Evolutionary conservation across 768 basidiomycete genomes (phyloP).

Genomic region (Hericium coralloides): DNA sequence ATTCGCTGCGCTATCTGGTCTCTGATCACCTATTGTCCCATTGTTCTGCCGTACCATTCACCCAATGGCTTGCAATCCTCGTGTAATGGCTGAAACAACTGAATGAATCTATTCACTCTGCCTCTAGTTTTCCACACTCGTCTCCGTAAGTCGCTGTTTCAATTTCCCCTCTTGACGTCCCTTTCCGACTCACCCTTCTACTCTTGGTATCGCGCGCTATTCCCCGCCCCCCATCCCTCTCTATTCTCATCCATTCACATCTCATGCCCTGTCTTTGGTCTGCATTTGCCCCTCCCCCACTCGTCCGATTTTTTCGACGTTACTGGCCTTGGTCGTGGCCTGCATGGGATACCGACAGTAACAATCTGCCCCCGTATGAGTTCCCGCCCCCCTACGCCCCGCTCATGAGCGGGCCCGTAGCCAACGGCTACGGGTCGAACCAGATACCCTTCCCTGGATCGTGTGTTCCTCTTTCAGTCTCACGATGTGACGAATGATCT

Average conservation of each 20-base stretch:
- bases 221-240: not conserved
- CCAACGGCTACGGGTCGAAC: not conserved
- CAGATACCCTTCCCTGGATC: not conserved
- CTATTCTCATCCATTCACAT: not conserved
- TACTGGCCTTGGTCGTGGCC: not conserved
- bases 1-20: not conserved
- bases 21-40: not conserved
- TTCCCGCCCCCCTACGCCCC: not conserved
- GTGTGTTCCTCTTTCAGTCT: not conserved
- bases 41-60: too few species aligned
- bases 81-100: too few species aligned
- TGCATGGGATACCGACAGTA: not conserved
- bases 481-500: too few species aligned
- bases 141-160: too few species aligned
- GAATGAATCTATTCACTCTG: too few species aligned
- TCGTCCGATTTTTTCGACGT: not conserved
- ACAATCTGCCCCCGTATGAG: not conserved
- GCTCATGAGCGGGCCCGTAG: not conserved
- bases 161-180: too few species aligned
- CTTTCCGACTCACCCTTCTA: too few species aligned
- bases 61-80: too few species aligned
- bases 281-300: not conserved
- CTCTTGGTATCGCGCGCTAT: not conserved
- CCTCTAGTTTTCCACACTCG: too few species aligned
- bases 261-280: not conserved